These are phyloP conservation scores for Colletotrichum falcatum DNA, from an alignment of 2,329 filamentous ascomycete species.

Conservation along the genomic window DNA sequence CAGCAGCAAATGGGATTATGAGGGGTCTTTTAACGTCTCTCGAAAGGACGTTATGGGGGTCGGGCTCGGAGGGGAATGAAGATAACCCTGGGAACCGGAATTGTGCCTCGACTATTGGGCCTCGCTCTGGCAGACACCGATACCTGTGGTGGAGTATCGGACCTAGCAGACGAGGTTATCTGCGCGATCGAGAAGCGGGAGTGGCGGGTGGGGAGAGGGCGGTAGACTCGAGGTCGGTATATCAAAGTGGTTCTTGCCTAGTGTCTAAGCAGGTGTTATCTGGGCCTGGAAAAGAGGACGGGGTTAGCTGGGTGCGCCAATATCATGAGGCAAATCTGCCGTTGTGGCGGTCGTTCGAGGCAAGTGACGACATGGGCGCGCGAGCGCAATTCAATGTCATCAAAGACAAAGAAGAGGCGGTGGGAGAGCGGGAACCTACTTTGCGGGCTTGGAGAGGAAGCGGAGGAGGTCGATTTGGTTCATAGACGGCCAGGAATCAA, in stretches of 20 bases:
- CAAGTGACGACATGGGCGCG: neutral
- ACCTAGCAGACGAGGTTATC: slow-evolving; percentile 81
- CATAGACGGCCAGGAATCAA: slow-evolving; percentile 72
- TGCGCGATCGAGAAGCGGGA: slow-evolving; percentile 49
- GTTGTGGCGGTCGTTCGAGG: neutral
- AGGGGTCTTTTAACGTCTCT: slow-evolving; percentile 68
- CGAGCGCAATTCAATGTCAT: neutral
- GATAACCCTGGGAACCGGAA: slow-evolving; percentile 87
- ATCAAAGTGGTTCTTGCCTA: slow-evolving; percentile 5
- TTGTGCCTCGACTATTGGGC: slow-evolving; percentile 76
- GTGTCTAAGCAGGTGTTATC: slow-evolving; percentile 38
- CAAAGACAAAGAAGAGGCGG: neutral
- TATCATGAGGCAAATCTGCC: neutral
- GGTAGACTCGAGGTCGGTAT: slow-evolving; percentile 29
- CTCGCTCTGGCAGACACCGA: slow-evolving; percentile 83
- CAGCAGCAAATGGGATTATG: slow-evolving; percentile 72
- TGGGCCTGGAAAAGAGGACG: slow-evolving; percentile 40
- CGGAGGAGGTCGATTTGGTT: slow-evolving; percentile 90
- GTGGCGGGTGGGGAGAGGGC: slow-evolving; percentile 18
- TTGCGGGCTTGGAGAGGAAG: slow-evolving; percentile 94
- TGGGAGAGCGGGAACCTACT: slow-evolving; percentile 67
- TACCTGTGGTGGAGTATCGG: slow-evolving; percentile 86
- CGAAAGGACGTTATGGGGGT: slow-evolving; percentile 88
- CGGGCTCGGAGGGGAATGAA: slow-evolving; percentile 85
- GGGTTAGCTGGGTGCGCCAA: neutral